phyloP scores from a whole-genome alignment of 106 monocot species.

The Dioscorea dumetorum region DNA sequence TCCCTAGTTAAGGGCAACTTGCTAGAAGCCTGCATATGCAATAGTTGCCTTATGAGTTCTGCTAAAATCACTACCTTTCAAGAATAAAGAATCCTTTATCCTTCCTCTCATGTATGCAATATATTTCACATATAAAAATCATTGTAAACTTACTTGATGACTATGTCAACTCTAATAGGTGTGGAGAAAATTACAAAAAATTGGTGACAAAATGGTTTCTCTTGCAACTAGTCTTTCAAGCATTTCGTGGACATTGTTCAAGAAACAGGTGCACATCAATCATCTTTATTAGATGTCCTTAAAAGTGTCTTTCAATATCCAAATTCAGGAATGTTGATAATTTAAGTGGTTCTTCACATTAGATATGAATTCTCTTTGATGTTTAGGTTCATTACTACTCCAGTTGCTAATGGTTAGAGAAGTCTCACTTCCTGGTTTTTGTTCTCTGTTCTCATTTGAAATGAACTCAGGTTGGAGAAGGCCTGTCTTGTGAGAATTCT shows the following conservation, averaged over 20 bases:
- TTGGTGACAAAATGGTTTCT: conserved; percentile 62
- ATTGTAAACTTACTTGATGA: too few species aligned
- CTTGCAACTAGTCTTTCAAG: conserved; percentile 59
- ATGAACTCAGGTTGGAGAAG: conserved; percentile 24
- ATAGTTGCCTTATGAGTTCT: too few species aligned
- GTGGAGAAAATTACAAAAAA: conserved; percentile 47
- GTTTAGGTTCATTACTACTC: neutral
- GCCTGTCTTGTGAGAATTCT: conserved; percentile 9
- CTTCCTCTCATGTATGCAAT: too few species aligned
- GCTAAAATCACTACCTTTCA: too few species aligned
- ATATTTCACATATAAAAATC: too few species aligned
- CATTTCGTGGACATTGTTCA: conserved; percentile 27
- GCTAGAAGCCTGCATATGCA: too few species aligned
- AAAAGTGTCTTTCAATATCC: too few species aligned
- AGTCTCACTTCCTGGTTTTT: neutral
- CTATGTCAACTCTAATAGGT: conserved; percentile 22
- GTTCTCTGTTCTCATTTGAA: neutral
- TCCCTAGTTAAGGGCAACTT: too few species aligned
- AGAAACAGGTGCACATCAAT: conserved; percentile 34
- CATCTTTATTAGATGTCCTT: neutral
- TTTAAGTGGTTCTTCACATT: too few species aligned
- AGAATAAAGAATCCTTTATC: too few species aligned
- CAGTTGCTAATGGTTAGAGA: neutral
- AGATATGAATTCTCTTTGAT: too few species aligned
- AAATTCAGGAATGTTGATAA: too few species aligned